Evolutionary conservation across 2,329 filamentous ascomycete genomes (phyloP).

Genomic region (Stenocarpella maydis): DNA sequence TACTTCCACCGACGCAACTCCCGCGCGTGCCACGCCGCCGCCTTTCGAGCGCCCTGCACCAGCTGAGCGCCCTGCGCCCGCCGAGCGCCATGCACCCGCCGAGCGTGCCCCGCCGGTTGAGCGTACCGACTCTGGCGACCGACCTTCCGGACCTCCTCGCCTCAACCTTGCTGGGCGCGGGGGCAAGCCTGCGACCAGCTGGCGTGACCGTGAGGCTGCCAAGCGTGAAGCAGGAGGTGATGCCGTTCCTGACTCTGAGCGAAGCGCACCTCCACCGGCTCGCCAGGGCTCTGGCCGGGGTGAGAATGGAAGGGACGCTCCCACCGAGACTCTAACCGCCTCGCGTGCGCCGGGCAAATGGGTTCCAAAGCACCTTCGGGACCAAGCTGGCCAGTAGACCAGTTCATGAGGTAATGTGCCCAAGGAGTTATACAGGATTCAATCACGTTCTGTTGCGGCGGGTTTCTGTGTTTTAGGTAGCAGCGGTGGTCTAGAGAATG

Average conservation of each 20-base stretch:
- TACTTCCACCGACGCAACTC: constrained; percentile 40
- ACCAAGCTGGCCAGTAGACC: constrained; percentile 32
- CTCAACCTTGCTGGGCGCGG: constrained; percentile 57
- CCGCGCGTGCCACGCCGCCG: constrained; percentile 41
- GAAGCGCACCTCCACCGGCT: constrained; percentile 43
- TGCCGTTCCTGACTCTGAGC: constrained; percentile 33
- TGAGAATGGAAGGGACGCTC: constrained; percentile 51
- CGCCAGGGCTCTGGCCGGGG: constrained; percentile 53
- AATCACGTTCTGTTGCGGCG: constrained; percentile 28
- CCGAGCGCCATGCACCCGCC: background rate
- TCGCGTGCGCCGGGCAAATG: constrained; percentile 66
- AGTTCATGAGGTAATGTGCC: constrained; percentile 25
- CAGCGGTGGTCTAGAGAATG: constrained; percentile 30
- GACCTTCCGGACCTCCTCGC: constrained; percentile 60
- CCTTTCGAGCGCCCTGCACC: constrained; percentile 38
- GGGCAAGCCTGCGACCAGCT: constrained; percentile 54
- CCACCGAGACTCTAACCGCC: constrained; percentile 59
- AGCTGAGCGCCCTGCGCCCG: background rate
- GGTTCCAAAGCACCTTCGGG: constrained; percentile 56
- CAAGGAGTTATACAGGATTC: constrained; percentile 25
- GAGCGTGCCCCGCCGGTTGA: constrained; percentile 39
- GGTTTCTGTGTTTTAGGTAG: constrained; percentile 30
- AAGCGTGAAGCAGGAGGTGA: constrained; percentile 47
- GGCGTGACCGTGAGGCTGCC: constrained; percentile 68
- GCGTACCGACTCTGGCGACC: constrained; percentile 54